phyloP scores from a whole-genome alignment of 805 yeast species.

The Maudiozyma saulgeensis region DNA sequence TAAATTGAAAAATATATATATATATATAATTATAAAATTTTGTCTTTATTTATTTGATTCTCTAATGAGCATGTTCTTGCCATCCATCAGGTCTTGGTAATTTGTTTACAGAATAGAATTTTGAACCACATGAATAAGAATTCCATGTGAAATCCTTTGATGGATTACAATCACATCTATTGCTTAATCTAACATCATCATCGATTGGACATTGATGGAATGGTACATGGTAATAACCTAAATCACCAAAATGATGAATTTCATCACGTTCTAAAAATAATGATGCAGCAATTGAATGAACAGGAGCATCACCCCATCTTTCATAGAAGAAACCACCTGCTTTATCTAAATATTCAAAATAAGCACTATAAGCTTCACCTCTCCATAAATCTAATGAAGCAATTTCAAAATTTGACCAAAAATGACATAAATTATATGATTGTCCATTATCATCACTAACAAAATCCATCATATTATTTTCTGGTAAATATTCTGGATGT shows the following conservation, averaged over 20 bases:
- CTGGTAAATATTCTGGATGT: conserved; percentile 50
- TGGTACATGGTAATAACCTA: conserved; percentile 80
- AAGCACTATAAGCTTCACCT: conserved; percentile 55
- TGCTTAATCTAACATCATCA: conserved; percentile 43
- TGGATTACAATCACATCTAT: conserved; percentile 67
- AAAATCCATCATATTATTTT: conserved; percentile 59
- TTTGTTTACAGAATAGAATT: conserved; percentile 47
- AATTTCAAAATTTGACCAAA: conserved; percentile 87
- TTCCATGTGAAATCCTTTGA: conserved; percentile 66
- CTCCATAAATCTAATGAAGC: conserved; percentile 71
- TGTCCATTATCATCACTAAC: conserved; percentile 62
- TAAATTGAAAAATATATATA: neutral
- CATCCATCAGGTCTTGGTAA: conserved; percentile 59
- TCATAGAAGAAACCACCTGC: conserved; percentile 90
- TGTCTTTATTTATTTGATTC: neutral
- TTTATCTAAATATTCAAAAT: conserved; percentile 64
- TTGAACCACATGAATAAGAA: conserved; percentile 61
- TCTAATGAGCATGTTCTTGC: conserved; percentile 34
- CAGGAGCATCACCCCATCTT: conserved; percentile 94
- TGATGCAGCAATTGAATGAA: conserved; percentile 80
- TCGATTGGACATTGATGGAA: conserved; percentile 73
- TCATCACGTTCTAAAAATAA: conserved; percentile 61
- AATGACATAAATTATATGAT: conserved; percentile 73
- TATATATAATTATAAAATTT: neutral
- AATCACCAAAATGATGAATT: conserved; percentile 73